Evolutionary conservation across 2,329 filamentous ascomycete species (phyloP).

Genomic region (Exophiala calicioides): DNA sequence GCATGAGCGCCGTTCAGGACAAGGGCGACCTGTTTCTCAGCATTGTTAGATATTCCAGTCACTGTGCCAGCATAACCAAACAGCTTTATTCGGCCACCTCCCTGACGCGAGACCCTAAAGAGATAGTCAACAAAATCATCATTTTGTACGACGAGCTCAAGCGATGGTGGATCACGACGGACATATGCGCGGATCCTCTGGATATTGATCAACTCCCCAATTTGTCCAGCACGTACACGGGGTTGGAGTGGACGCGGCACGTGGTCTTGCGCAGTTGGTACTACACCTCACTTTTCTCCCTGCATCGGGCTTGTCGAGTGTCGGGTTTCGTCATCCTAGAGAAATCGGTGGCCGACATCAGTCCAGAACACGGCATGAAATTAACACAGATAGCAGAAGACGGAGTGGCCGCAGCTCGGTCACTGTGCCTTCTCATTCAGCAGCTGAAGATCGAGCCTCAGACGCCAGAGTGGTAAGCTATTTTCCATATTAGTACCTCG

Average conservation of each 20-base stretch:
- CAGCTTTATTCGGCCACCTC: not conserved
- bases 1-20: conserved; percentile 3
- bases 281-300: conserved; percentile 2
- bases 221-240: not conserved
- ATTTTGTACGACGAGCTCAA: not conserved
- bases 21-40: conserved; percentile 3
- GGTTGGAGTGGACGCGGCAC: not conserved
- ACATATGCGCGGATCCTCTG: not conserved
- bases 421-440: not conserved
- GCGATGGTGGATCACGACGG: not conserved
- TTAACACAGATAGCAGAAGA: no score
- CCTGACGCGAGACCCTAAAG: not conserved
- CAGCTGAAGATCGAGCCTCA: conserved; percentile 2
- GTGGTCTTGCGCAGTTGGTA: not conserved
- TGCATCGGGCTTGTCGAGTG: conserved; percentile 1
- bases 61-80: conserved; percentile 1
- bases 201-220: conserved; percentile 1
- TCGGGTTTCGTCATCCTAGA: not conserved
- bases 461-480: not conserved
- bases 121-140: not conserved
- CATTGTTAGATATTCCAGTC: not conserved
- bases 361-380: no score
- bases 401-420: not conserved
- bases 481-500: not conserved
- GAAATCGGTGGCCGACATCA: conserved; percentile 1